Evolutionary conservation across 108 stramenopile species (phyloP), one percentile per base, ranked within the genome.

Genomic region (Mayamaea pseudoterrestris): DNA sequence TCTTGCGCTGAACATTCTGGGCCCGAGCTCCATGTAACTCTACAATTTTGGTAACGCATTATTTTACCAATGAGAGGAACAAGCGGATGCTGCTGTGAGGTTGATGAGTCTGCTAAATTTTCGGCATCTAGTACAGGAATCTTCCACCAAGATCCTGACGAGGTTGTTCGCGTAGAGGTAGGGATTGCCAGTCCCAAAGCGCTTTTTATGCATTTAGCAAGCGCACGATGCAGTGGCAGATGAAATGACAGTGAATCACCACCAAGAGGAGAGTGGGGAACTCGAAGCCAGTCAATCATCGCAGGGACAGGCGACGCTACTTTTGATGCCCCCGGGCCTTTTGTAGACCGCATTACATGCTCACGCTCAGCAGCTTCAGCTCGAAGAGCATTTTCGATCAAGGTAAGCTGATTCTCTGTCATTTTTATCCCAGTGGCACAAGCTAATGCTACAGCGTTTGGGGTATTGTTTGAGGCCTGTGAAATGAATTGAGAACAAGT

Each of bases 191-290:
- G 61, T 13, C 66, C 50, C 44, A 83, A 88, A n/a, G 76, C 51
- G 47, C 73, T 73, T 21, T 64, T 58, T 5, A 93, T 57, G 49
- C 72, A 78, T 41, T 81, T 73, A 1, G 85, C 90, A 32, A 93
- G 46, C 7, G 85, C 74, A 43, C 91, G 59, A 36, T 93, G 86
- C 14, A 93, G 45, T 6, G 91, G 91, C 23, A 93, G 60, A 63
- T 93, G 91, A 43, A 93, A 87, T 3, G 86, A 87, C 25, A 93
- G 52, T 18, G 79, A 61, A 48, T 93, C 87, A 20, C 86, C 86
- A 1, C 63, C 75, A 27, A 88, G 62, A 18, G 90, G 84, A 22
- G 90, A 84, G 62, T 90, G 83, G 3, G 89, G 89, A 30, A 84
- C 79, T 36, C 80, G 76, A 22, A 90, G 60, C 89, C 89, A 90